Evolutionary conservation across 2,329 filamentous ascomycete species (phyloP), one percentile per base, ranked within the genome.

Genomic region (Diaporthe sp.): DNA sequence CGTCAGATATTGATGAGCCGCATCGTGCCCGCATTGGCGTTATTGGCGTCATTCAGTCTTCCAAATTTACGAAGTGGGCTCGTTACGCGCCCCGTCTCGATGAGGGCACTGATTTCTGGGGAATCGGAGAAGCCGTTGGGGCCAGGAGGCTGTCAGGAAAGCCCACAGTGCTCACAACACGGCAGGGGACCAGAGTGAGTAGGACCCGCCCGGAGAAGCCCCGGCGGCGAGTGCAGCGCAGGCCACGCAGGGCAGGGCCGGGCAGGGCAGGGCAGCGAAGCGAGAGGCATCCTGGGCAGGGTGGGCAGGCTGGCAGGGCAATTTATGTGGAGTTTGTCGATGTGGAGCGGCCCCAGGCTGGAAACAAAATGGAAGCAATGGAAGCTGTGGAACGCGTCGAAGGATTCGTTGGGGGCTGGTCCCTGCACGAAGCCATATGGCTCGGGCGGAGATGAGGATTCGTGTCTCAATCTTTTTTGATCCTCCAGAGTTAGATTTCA

Each of bases 101-200:
- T 51, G 71, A 73, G 58, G 37, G 73, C 73, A 70, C 57, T 58
- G 39, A 75, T 75, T 75, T 76, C 75, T 76, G 75, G 75, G 73
- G 73, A 76, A 75, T 73, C 76, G 76, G 76, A 73, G 60, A 77
- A 63, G 76, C 76, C 76, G 76, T 77, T 72, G 74, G 70, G 57
- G 49, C 73, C 55, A 75, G 73, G 63, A 47, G 63, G 73, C 70
- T 68, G 76, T 73, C 70, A 65, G 15, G 28, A 71, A 49, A 65
- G n/a, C n/a, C 44, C 76, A 77, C 76, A 77, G 76, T 77, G 76
- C 76, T 42, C 34, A 53, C 49, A 55, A 34, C 65, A 34, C 57
- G 75, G 49, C 73, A 72, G 34, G 51, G 47, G 61, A 47, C 70
- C 57, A 70, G 72, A 20, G 28, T 58, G 61, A 44, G 58, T 28